Base-by-base conservation (phyloP, 2,329 filamentous ascomycete species). In the Apiospora aurea region DNA sequence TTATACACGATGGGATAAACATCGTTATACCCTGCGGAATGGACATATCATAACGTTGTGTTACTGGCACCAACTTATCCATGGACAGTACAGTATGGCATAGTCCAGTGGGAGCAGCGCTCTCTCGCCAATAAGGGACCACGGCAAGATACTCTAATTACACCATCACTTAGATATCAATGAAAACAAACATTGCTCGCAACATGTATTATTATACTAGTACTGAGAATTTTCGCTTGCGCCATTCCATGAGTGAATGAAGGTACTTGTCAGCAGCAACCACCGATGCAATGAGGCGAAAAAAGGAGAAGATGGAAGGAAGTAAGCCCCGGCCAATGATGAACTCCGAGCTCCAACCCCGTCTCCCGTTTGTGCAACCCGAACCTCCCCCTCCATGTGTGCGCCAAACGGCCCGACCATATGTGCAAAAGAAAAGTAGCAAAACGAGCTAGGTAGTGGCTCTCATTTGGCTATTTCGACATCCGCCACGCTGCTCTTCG, bases 401-500 rank as follows among this genome's bases (percentile, higher is more conserved):
- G 57, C 57, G 57, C 57, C 34, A 26, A 57, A 64, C 3, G 34
- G 41, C 11, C 57, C 57, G 47, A 16, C 66, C 24, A 47, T 68
- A 47, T 68, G 66, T 68, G 41, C 41, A 26, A 68, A 34, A 47
- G 34, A 38, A 8, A 61, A 38, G 8, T n/a, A 18, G 41, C 41
- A 66, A 24, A n/a, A 24, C 2, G n/a, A 67, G 34, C 61, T 43
- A 14, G 8, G 13, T 1, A n/a, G 34, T 26, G 13, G 18, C 11
- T 18, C 24, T 29, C 44, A 29, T 13, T 47, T 46, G 41, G 43
- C 4, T 77, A 80, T 79, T 61, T 80, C 79, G 29, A 78, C 72
- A 71, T 81, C 80, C 57, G 79, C 81, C 14, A 78, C 80, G n/a
- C 81, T 81, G 71, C 78, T 81, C 74, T 83, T 82, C 7, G 79